Evolutionary conservation across 768 basidiomycete species (phyloP), one percentile per base, ranked within the genome.

Genomic region (Fomitopsis serialis): DNA sequence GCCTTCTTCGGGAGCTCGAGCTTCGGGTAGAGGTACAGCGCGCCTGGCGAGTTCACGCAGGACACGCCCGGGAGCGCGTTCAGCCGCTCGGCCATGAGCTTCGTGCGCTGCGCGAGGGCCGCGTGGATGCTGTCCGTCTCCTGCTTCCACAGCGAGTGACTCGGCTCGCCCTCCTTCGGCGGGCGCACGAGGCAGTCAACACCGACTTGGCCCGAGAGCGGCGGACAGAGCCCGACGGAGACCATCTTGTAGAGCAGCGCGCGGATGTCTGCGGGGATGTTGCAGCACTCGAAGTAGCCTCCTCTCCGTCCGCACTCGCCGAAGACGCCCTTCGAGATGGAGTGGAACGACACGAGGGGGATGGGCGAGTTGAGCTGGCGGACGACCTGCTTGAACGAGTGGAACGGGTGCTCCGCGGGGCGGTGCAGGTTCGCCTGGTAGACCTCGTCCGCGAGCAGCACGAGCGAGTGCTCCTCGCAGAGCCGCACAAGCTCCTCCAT

Each of bases 271-370:
- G 83, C 75, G 12, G 76, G 66, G 59, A 99, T 72, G 71, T 98
- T 98, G 56, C 81, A 78, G 66, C 86, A 84, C 72, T 99, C 96
- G 62, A 96, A 95, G 76, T 97, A 99, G 2, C 95, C 96, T 32
- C 96, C 96, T 45, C 97, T 80, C n/a, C 96, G 78, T 2, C 97
- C 96, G 68, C 97, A 99, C 72, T 99, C 96, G 54, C 96, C 96
- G 35, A 81, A 82, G 56, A 97, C 91, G 50, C 96, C 96, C 70
- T 99, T 99, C 53, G 92, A 95, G 67, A 96, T 96, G 50, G 90
- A 93, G 74, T 99, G 96, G 85, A 97, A 98, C 43, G 91, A 94
- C 50, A 99, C 75, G 66, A 99, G 84, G 42, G 91, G 83, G 53
- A 94, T 72, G 52, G 81, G 78, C n/a, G 87, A 89, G 50, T 79